phyloP scores from a whole-genome alignment of 768 basidiomycete genomes.

The Leccinum boreale region DNA sequence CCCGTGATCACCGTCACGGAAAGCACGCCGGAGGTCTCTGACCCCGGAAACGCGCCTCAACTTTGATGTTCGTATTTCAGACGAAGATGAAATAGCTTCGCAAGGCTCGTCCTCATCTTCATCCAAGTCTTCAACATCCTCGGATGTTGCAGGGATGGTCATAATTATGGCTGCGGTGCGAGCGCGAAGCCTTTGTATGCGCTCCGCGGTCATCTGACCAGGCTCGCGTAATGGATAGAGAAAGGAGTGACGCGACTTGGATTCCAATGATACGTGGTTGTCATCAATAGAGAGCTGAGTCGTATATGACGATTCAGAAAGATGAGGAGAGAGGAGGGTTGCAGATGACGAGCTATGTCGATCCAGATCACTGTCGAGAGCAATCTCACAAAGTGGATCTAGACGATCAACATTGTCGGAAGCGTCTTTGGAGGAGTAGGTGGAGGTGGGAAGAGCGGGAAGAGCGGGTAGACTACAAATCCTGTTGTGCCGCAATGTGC shows the following conservation, averaged over 20 bases:
- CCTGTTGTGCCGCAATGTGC: slow-evolving; percentile 1
- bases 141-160: slow-evolving; percentile 28
- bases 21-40: slow-evolving; percentile 24
- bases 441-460: slow-evolving; percentile 3
- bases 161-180: slow-evolving; percentile 26
- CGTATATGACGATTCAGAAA: slow-evolving; percentile 4
- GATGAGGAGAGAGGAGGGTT: slow-evolving; percentile 18
- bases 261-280: slow-evolving; percentile 7
- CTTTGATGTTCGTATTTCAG: slow-evolving; percentile 6
- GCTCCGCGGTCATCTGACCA: slow-evolving; percentile 25
- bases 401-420: slow-evolving; percentile 1
- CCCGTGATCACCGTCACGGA: slow-evolving; percentile 12
- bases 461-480: slow-evolving; percentile 15
- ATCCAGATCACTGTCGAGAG: slow-evolving; percentile 19
- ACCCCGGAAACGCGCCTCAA: slow-evolving; percentile 24
- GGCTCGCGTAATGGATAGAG: slow-evolving; percentile 18
- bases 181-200: slow-evolving; percentile 23
- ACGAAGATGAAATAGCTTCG: neutral
- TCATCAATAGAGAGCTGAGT: slow-evolving; percentile 3
- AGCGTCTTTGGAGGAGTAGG: neutral
- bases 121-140: slow-evolving; percentile 6
- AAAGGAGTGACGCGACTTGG: slow-evolving; percentile 11
- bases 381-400: slow-evolving; percentile 9
- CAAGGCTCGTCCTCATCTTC: slow-evolving; percentile 2
- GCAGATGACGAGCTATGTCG: slow-evolving; percentile 18